Base-by-base conservation (phyloP, 768 basidiomycete genomes). In the Clitopilus passeckerianus region DNA sequence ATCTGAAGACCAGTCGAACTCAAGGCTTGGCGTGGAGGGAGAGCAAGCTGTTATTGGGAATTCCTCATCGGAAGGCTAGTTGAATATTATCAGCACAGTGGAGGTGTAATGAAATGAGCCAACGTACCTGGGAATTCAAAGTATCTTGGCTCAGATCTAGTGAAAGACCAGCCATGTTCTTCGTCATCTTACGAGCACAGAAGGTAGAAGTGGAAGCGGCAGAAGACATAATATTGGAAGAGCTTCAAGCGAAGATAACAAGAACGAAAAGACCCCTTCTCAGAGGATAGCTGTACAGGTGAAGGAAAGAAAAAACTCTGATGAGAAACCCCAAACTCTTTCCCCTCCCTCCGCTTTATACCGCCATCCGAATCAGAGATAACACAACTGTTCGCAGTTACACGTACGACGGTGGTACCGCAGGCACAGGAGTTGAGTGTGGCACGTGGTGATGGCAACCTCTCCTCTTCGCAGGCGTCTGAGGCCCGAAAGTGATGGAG, bases 81-180 rank as follows among this genome's bases (percentile, higher is more conserved):
- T 41, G n/a, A 18, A 50, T n/a, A 12, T 18, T 9, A 20, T 50
- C n/a, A 50, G 46, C 10, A 22, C 2, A 50, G 20, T 10, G 46
- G 22, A 34, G 12, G 22, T 22, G 43, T 22, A 10, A 1, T 16
- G 14, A 18, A 15, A 6, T 41, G 16, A 57, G n/a, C 18, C 16
- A 57, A 57, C 56, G 7, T 33, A 57, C 35, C 35, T 14, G 35
- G 22, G 22, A 57, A 37, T 34, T 23, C 16, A 41, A 34, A 34
- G 56, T 37, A 12, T 57, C 56, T 24, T 12, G 16, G 37, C 18
- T 58, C 10, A 35, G 30, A 52, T 37, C 34, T 23, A 46, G 18
- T 16, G 43, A 37, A 7, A 67, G 60, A 53, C 58, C 59, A 41
- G 66, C 62, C 20, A 60, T 60, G 34, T 66, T 67, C 54, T 66